These are phyloP conservation scores for Alternaria sp. DNA, from an alignment of 2,329 filamentous ascomycete species.

Conservation along the genomic window DNA sequence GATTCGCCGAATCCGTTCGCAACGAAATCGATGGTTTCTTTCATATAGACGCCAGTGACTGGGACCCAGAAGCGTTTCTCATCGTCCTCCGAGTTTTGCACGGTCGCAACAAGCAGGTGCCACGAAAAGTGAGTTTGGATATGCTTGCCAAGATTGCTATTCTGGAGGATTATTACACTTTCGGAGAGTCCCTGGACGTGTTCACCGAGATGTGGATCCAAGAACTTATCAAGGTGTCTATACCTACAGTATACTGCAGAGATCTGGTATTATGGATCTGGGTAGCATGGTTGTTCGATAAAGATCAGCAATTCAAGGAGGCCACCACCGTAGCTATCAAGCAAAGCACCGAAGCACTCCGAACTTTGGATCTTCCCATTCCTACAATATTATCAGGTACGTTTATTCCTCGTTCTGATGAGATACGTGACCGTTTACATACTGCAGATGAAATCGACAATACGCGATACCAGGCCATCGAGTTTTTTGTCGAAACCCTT, in stretches of 20 bases:
- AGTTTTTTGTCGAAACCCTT: neutral
- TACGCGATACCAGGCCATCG: neutral
- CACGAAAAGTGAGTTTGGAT: neutral
- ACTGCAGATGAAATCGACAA: neutral
- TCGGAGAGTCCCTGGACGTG: neutral
- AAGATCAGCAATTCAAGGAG: neutral
- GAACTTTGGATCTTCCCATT: neutral
- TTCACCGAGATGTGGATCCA: neutral
- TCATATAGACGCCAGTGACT: neutral
- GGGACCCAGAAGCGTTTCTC: conserved; percentile 4
- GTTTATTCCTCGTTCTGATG: rapidly evolving
- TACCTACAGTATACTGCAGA: neutral
- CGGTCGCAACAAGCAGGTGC: conserved; percentile 3
- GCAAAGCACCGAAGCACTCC: neutral
- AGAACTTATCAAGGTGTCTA: neutral
- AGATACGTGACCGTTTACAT: neutral
- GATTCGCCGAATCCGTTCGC: neutral
- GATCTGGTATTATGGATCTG: conserved; percentile 5
- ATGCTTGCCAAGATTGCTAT: conserved; percentile 8
- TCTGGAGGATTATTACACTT: conserved; percentile 2
- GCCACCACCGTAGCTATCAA: neutral
- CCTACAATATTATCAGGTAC: neutral
- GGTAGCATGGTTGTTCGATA: conserved; percentile 1
- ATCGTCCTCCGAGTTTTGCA: neutral
- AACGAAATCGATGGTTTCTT: neutral